Evolutionary conservation across 1,284 basidiomycete genomes (phyloP).

Genomic region (Pholiota adiposa): DNA sequence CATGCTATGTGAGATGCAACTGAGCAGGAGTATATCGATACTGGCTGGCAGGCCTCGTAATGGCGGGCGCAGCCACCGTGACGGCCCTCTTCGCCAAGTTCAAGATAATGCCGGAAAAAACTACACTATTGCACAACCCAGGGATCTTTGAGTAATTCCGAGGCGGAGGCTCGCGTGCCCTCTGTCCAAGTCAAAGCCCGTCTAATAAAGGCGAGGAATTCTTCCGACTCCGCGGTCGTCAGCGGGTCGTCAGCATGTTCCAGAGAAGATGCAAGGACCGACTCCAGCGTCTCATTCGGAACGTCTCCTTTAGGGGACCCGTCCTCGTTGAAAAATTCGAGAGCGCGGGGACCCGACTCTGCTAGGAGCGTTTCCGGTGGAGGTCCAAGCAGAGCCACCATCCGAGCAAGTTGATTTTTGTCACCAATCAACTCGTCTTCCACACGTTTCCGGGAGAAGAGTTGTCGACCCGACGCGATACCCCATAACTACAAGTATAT

Average conservation of each 20-base stretch:
- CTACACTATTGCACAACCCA: too few species aligned
- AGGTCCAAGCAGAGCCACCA: slow-evolving; percentile 14
- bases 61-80: too few species aligned
- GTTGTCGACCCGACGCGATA: slow-evolving; percentile 2
- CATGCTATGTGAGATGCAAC: too few species aligned
- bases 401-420: slow-evolving; percentile 7
- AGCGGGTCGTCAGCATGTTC: not conserved
- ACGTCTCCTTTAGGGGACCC: slow-evolving; percentile 4
- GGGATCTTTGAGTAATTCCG: slow-evolving; percentile 12
- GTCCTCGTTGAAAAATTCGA: slow-evolving; percentile 11
- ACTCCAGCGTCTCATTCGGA: slow-evolving; percentile 12
- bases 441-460: too few species aligned
- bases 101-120: too few species aligned
- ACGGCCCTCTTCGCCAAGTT: too few species aligned
- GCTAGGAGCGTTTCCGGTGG: slow-evolving; percentile 10
- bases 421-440: slow-evolving; percentile 1
- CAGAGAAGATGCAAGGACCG: slow-evolving; percentile 1
- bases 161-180: slow-evolving; percentile 9
- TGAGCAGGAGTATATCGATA: too few species aligned
- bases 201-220: slow-evolving; percentile 11
- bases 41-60: too few species aligned
- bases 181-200: slow-evolving; percentile 10
- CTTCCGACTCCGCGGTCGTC: slow-evolving; percentile 8
- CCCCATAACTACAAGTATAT: slow-evolving; percentile 8
- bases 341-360: slow-evolving; percentile 7